A percentile compares a stretch with the other conserved stretches of the same genome.
Evolutionary conservation across 768 basidiomycete species (phyloP).

Genomic region (Clitopilus passeckerianus): DNA sequence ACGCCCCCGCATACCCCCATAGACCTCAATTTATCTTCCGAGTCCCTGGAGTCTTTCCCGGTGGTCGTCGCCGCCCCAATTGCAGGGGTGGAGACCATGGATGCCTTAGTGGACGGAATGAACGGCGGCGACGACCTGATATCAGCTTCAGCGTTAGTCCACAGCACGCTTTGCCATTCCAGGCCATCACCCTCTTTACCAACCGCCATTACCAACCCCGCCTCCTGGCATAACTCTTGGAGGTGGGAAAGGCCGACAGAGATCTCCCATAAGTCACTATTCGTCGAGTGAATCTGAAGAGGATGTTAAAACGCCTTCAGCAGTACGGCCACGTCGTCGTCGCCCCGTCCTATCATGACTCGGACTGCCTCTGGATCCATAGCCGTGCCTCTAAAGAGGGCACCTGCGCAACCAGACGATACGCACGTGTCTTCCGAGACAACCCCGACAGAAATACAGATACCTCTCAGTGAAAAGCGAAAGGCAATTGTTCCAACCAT

Average conservation of each 20-base stretch:
- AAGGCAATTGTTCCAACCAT: constrained; percentile 72
- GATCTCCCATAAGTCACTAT: constrained; percentile 18
- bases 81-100: constrained; percentile 81
- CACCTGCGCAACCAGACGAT: constrained; percentile 12
- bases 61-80: constrained; percentile 74
- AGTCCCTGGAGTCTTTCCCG: constrained; percentile 48
- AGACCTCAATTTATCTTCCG: constrained; percentile 34
- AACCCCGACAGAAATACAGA: not conserved
- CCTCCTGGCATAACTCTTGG: constrained; percentile 78
- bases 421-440: constrained; percentile 5
- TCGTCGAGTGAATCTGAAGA: constrained; percentile 48
- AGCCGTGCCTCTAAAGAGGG: constrained; percentile 8
- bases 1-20: constrained; percentile 70
- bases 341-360: constrained; percentile 25
- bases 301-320: constrained; percentile 33
- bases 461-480: constrained; percentile 18
- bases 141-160: constrained; percentile 32
- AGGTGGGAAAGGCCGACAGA: constrained; percentile 33
- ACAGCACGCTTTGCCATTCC: constrained; percentile 53
- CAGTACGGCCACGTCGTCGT: constrained; percentile 26
- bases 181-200: constrained; percentile 70
- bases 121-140: constrained; percentile 66
- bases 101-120: constrained; percentile 87
- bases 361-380: constrained; percentile 21
- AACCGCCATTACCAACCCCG: constrained; percentile 79